phyloP scores from a whole-genome alignment of 192 early-diverging fungal species.

The Entomortierella lignicola region DNA sequence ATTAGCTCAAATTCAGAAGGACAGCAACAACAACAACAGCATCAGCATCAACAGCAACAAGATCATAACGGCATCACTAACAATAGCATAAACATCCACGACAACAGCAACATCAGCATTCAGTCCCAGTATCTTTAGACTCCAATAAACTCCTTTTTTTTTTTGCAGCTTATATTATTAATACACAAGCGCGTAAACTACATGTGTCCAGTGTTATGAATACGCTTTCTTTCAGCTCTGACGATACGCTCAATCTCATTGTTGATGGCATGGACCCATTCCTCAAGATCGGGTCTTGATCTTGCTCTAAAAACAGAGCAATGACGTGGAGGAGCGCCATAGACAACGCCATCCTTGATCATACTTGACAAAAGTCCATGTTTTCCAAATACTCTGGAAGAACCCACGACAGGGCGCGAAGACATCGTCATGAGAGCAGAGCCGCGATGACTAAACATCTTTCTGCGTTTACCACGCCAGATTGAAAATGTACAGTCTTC shows the following conservation, averaged over 20 bases:
- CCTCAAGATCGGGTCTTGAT: slow-evolving; percentile 45
- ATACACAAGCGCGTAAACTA: too few relatives aligned
- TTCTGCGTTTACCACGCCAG: slow-evolving; percentile 41
- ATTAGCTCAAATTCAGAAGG: too few relatives aligned
- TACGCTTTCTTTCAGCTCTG: slow-evolving; percentile 22
- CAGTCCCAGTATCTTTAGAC: slow-evolving; percentile 5
- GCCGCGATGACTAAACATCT: slow-evolving; percentile 37
- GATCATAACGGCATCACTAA: not conserved
- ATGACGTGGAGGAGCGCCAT: slow-evolving; percentile 24
- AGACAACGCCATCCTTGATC: slow-evolving; percentile 41
- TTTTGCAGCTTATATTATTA: not conserved
- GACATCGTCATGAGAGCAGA: slow-evolving; percentile 15
- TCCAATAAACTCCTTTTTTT: slow-evolving; percentile 1
- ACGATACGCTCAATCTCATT: slow-evolving; percentile 54
- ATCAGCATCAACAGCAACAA: slow-evolving; percentile 6
- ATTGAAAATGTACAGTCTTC: slow-evolving; percentile 57
- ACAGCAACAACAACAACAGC: slow-evolving; percentile 9
- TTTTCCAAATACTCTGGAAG: slow-evolving; percentile 35
- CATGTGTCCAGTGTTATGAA: slow-evolving; percentile 5
- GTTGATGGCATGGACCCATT: slow-evolving; percentile 57
- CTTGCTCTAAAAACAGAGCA: slow-evolving; percentile 37
- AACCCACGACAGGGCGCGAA: slow-evolving; percentile 5
- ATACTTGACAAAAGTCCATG: slow-evolving; percentile 20
- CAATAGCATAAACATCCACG: not conserved
- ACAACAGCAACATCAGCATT: not conserved